Base-by-base conservation (phyloP, 257 asterid genomes). In the Haberlea rhodopensis region DNA sequence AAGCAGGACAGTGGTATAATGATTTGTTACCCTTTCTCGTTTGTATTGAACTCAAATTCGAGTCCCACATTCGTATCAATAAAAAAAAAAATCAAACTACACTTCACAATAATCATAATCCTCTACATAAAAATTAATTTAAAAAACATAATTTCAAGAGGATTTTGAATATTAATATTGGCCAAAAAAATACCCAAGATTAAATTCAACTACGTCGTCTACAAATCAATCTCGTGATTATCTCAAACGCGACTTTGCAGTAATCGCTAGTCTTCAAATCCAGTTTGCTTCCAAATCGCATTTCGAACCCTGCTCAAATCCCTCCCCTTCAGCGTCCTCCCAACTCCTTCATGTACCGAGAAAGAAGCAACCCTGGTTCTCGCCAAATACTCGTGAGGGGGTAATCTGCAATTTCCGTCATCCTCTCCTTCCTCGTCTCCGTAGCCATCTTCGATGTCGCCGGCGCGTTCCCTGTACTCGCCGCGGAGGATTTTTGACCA, bases 371-470 rank as follows among this genome's bases (percentile, higher is more conserved):
- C 87, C 55, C 99, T 69, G 4, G 82, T 76, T 67, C 91, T 76
- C 15, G 97, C 97, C 68, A 92, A 21, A 46, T 89, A 87, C 71
- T 82, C 99, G 69, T 92, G 99, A 59, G 99, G 98, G 61, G 99
- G 97, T 2, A 87, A 26, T 57, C 75, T 69, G 40, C 69, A 81
- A 40, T 81, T 72, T 34, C 53, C 80, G 0, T 66, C 84, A 0
- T 51, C 81, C 0, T 70, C 79, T 0, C 53, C 83, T 0, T 66
- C 76, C 2, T 28, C 75, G 5, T 56, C 79, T 27, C 68, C 78
- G 0, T n/a, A n/a, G n/a, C n/a, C n/a, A n/a, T 53, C 81, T n/a
- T n/a, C n/a, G n/a, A n/a, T 62, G 8, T 68, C 84, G 1, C 70
- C 67, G 45, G 67, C 69, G 67, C 61, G 80, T 28, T 31, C 54